Conservation (phyloP, 768 basidiomycete genomes). For the Tulasnella sp. region DNA sequence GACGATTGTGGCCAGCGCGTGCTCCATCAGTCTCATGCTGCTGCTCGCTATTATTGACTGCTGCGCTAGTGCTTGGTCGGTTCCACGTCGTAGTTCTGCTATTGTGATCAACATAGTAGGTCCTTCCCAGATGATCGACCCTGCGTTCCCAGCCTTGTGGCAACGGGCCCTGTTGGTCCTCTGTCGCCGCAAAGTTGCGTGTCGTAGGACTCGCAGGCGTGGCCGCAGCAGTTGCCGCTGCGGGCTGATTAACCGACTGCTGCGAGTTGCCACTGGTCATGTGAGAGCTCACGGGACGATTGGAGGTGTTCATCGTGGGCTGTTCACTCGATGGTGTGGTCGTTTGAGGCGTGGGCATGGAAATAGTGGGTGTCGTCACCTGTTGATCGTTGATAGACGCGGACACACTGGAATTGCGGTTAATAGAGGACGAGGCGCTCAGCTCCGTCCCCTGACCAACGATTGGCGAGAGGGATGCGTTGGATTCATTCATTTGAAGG, state of each 20-base stretch:
- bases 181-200: conserved; percentile 87
- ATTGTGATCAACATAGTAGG: conserved; percentile 99
- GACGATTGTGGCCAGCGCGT: conserved; percentile 75
- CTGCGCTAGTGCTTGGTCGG: conserved; percentile 69
- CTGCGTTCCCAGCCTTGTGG: conserved; percentile 94
- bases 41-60: conserved; percentile 58
- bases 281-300: not conserved
- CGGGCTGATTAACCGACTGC: not conserved
- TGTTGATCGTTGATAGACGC: not conserved
- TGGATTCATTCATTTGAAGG: conserved; percentile 22
- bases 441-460: conserved; percentile 29
- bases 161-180: conserved; percentile 86
- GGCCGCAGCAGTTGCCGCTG: conserved; percentile 23
- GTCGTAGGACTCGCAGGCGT: conserved; percentile 40
- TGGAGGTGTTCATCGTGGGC: not conserved
- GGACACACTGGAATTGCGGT: not conserved
- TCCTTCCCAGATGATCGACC: conserved; percentile 88
- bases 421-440: not conserved
- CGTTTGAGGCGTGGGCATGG: conserved; percentile 17
- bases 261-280: not conserved
- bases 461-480: conserved; percentile 30
- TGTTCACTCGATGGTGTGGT: not conserved
- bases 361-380: not conserved
- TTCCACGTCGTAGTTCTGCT: conserved; percentile 97
- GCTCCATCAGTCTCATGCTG: conserved; percentile 64